phyloP scores from a whole-genome alignment of 257 asterid genomes.

The Nicotiana noctiflora region DNA sequence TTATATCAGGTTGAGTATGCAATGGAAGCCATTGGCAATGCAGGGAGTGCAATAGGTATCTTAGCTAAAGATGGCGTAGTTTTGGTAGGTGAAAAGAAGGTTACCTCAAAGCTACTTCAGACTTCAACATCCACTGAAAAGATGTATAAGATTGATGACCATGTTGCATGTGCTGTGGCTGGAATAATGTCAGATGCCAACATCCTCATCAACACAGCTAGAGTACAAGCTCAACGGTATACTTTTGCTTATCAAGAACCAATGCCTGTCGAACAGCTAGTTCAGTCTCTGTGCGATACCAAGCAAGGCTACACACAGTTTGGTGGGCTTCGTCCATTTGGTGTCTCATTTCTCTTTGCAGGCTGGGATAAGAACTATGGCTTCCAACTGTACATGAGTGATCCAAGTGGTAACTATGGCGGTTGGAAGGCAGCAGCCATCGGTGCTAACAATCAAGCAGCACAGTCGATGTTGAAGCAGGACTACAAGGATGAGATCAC shows the following conservation, averaged over 20 bases:
- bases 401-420: conserved; percentile 9
- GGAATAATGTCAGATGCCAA: no score
- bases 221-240: no score
- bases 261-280: not conserved
- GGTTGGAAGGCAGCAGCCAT: conserved; percentile 9
- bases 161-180: no score
- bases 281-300: conserved; percentile 6
- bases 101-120: no score
- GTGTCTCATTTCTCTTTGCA: conserved; percentile 4
- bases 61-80: not conserved
- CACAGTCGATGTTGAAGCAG: conserved; percentile 5
- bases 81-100: no score
- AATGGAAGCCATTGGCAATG: conserved; percentile 10
- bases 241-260: no score
- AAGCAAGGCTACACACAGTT: conserved; percentile 9
- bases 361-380: conserved; percentile 11
- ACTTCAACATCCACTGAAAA: no score
- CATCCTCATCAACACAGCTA: no score
- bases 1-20: conserved; percentile 6
- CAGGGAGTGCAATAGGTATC: conserved; percentile 9
- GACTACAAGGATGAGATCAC: conserved; percentile 10
- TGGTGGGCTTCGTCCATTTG: conserved; percentile 9
- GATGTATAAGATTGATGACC: no score
- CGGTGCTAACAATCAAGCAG: conserved; percentile 7
- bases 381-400: conserved; percentile 7